Evolutionary conservation across 441 rosid genomes (phyloP), one percentile per base, ranked within the genome.

Genomic region (Adansonia rubrostipa): DNA sequence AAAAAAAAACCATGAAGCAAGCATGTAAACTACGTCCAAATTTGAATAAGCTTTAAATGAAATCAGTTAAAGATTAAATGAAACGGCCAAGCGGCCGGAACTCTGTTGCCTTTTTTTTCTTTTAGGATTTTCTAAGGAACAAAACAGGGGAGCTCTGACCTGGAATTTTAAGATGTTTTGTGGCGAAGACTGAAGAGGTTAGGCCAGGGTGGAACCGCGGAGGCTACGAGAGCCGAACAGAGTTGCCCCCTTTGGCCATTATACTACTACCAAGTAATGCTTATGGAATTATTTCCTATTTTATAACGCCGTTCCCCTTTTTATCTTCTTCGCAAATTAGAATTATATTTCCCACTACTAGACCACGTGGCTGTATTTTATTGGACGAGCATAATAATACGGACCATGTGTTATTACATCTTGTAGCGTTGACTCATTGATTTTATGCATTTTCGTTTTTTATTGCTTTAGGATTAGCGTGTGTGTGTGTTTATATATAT

Each of bases 161-260:
- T 79, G 74, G 76, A 73, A 78, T 3, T 15, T 75, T 74, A n/a
- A 67, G 14, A 2, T 82, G 78, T 24, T 69, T 80, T 48, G 51
- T 13, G 5, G 71, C 28, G 28, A 24, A 24, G 28, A 24, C 28
- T 24, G 53, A 84, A 73, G 51, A 79, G 56, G 8, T 50, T 78
- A 1, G 81, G 76, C 33, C 33, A 28, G 33, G 33, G 33, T 28
- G 33, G 33, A 28, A 28, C 33, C 33, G 68, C 72, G 42, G 74
- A 81, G 81, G 66, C 69, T 71, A 24, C 63, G 61, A 67, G 78
- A 62, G 42, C 79, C 47, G 22, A 78, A 80, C 5, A 86, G 77
- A 81, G 84, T 81, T 22, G 90, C 86, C 77, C 83, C 92, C 92
- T 87, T 87, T 77, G n/a, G 3, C 57, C 62, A 33, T 28, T 28